Conservation (phyloP, 1,284 basidiomycete genomes). For the Apiotrichum laibachii region DNA sequence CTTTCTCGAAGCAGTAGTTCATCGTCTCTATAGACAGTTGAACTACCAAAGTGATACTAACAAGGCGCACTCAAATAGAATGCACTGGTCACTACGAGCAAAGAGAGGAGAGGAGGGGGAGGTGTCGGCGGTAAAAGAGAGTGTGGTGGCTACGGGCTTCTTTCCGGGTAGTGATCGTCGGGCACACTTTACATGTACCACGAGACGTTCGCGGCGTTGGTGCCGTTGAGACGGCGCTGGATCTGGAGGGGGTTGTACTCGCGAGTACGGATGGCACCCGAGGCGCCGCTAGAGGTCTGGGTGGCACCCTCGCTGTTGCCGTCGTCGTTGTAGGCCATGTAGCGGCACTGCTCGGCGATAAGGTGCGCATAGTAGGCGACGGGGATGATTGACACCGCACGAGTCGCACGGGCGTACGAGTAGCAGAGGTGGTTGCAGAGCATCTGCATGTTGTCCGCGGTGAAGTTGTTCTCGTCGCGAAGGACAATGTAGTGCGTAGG, state of each 20-base stretch:
- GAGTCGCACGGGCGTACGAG: conserved; percentile 50
- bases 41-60: no score
- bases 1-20: no score
- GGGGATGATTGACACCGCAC: conserved; percentile 48
- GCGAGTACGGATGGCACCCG: conserved; percentile 2
- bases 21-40: no score
- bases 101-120: no score
- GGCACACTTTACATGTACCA: conserved; percentile 8
- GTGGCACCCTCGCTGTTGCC: conserved; percentile 10
- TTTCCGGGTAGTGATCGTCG: no score
- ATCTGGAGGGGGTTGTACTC: conserved; percentile 9
- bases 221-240: not conserved
- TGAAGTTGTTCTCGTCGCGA: conserved; percentile 41
- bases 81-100: no score
- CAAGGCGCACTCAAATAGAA: no score
- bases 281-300: conserved; percentile 4
- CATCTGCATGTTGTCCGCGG: conserved; percentile 43
- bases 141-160: no score
- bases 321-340: conserved; percentile 46
- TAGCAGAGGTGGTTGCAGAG: conserved; percentile 50
- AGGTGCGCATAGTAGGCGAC: conserved; percentile 43
- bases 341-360: conserved; percentile 49
- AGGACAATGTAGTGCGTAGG: conserved; percentile 52
- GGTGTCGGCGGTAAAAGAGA: no score
- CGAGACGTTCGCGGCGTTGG: conserved; percentile 1